A percentile compares a stretch with the other conserved stretches of the same genome.
Conservation (phyloP, 768 basidiomycete genomes). For the Amanita rubescens region DNA sequence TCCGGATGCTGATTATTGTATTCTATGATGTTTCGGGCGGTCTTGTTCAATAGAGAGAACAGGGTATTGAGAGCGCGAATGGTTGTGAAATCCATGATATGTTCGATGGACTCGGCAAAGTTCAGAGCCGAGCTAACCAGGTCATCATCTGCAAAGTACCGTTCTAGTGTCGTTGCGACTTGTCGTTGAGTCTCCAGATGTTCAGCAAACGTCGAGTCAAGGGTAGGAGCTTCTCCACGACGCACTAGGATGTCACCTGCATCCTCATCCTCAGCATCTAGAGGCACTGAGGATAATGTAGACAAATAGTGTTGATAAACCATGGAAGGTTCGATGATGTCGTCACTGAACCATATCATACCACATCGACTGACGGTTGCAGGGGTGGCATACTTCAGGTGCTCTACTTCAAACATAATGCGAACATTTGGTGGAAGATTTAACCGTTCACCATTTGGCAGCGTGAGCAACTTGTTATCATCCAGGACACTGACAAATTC, state of each 20-base stretch:
- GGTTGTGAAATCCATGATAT: constrained; percentile 97
- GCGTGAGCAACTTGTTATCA: constrained; percentile 94
- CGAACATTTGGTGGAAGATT: constrained; percentile 95
- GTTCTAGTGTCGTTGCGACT: constrained; percentile 66
- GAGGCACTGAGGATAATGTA: constrained; percentile 61
- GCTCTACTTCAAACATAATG: constrained; percentile 99
- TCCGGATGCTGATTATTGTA: constrained; percentile 94
- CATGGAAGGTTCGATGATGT: constrained; percentile 88
- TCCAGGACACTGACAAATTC: constrained; percentile 73
- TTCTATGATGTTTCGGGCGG: constrained; percentile 85
- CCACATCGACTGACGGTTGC: constrained; percentile 99
- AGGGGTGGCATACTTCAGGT: constrained; percentile 91
- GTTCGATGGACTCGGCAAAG: constrained; percentile 81
- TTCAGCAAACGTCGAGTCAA: constrained; percentile 47
- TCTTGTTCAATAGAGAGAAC: constrained; percentile 97
- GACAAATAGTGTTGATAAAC: constrained; percentile 84
- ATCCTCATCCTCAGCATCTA: constrained; percentile 91
- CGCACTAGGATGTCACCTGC: constrained; percentile 52
- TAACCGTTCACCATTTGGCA: constrained; percentile 97
- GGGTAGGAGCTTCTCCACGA: constrained; percentile 37
- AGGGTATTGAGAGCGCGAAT: constrained; percentile 92
- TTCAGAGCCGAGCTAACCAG: constrained; percentile 73
- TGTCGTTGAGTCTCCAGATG: constrained; percentile 72
- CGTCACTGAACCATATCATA: constrained; percentile 99
- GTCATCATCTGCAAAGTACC: constrained; percentile 77